Evolutionary conservation across 352 stramenopile species (phyloP), one percentile per base, ranked within the genome.

Genomic region (Globisporangium emineosum): DNA sequence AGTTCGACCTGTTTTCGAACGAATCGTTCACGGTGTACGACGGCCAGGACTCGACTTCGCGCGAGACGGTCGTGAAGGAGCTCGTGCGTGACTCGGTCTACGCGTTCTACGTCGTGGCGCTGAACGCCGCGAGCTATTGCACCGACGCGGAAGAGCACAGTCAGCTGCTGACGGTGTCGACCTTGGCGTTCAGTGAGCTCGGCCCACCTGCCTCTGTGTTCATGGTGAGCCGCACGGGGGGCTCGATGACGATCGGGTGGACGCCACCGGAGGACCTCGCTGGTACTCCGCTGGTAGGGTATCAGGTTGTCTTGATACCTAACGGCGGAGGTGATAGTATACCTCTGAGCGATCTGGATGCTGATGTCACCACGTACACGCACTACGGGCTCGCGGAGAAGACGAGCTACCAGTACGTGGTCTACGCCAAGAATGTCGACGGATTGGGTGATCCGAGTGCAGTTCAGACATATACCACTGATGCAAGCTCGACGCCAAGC

Each of bases 111-210:
- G 56, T 88, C 9, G 68, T 85, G 2, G 81, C 79, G 1, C 52
- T 87, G 1, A 88, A 73, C 21, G 27, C 67, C 1, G 71, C 77
- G 9, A 90, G 73, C 43, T 88, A 77, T 65, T 90, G 79, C 62
- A 69, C 63, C 6, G 59, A 56, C 1, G 55, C 53, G 1, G 67
- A 79, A 23, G 64, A 68, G 0, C 58, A 68, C 33, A 73, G 65
- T 27, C n/a, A 68, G 1, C 64, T 75, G 32, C 43, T 84, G 3
- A 49, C 52, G 17, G 72, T 88, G 5, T 53, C 50, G 5, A 88
- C 76, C 21, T 60, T 88, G 2, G 0, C 9, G 1, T 76, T 60
- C 29, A 86, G 81, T 21, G 55, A 10, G 10, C 45, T 90, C 1
- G 47, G 42, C 0, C 27, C 70, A 2, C 79, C 79, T 51, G 66